These are phyloP conservation scores for Chimonanthus salicifolius DNA, from an alignment of 164 flowering plant genomes.

Conservation along the genomic window DNA sequence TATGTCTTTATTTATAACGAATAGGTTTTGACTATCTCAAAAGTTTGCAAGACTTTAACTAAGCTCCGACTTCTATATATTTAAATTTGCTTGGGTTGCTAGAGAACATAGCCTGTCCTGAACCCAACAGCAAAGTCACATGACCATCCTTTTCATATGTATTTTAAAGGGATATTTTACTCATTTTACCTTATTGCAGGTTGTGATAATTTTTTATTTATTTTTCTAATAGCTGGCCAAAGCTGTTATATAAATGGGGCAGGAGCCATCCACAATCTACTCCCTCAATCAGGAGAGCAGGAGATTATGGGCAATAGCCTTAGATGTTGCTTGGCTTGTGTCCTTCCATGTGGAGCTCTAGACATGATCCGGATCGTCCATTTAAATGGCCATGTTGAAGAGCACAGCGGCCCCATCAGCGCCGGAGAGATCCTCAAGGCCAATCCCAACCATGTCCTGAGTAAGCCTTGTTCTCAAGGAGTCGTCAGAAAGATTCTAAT, in stretches of 20 bases:
- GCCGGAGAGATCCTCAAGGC: slow-evolving; percentile 65
- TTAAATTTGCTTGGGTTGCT: too few species aligned
- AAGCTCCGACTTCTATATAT: too few species aligned
- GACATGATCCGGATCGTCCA: slow-evolving; percentile 91
- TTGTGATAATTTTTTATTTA: not conserved
- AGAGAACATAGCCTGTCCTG: too few species aligned
- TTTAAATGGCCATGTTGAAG: slow-evolving; percentile 71
- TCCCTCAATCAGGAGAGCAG: slow-evolving; percentile 1
- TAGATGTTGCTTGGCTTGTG: slow-evolving; percentile 88
- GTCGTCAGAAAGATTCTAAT: slow-evolving; percentile 50
- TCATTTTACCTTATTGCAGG: not conserved
- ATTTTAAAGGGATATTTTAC: not conserved
- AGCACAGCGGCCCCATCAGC: slow-evolving; percentile 51
- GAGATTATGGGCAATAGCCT: slow-evolving; percentile 71
- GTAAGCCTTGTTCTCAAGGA: slow-evolving; percentile 61
- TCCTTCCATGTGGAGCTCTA: slow-evolving; percentile 85
- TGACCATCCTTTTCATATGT: too few species aligned
- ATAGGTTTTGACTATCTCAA: too few species aligned
- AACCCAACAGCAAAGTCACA: too few species aligned
- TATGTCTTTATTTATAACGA: too few species aligned
- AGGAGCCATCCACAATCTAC: not conserved
- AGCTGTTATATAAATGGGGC: not conserved
- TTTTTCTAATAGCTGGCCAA: not conserved
- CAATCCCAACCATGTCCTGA: slow-evolving; percentile 72
- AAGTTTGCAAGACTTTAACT: too few species aligned